A percentile compares a stretch with the other conserved stretches of the same genome.
These are phyloP conservation scores for Leccinum rimulosum DNA, from an alignment of 768 basidiomycete species.

Conservation along the genomic window DNA sequence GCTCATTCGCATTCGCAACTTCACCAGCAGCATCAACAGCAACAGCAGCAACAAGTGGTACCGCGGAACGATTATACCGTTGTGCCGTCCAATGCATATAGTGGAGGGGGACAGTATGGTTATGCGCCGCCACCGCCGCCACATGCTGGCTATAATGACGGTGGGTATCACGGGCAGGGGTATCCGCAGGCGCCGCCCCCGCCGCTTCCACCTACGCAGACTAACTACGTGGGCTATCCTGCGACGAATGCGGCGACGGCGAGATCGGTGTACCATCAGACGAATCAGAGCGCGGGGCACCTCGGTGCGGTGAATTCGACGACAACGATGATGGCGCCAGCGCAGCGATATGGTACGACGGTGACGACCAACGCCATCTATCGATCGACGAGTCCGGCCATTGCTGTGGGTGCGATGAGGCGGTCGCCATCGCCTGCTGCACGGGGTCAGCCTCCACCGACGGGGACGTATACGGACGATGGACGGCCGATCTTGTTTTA, in stretches of 20 bases:
- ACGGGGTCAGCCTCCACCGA: slow-evolving; percentile 44
- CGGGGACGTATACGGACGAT: slow-evolving; percentile 77
- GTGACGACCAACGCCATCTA: slow-evolving; percentile 28
- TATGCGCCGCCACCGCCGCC: slow-evolving; percentile 21
- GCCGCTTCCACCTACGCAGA: not conserved
- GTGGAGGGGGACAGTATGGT: slow-evolving; percentile 8
- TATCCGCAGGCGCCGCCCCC: slow-evolving; percentile 19
- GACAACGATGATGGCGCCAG: slow-evolving; percentile 6
- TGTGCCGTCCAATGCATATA: slow-evolving; percentile 15
- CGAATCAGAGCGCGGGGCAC: slow-evolving; percentile 22
- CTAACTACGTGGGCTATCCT: not conserved
- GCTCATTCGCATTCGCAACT: slow-evolving; percentile 29
- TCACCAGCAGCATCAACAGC: slow-evolving; percentile 25
- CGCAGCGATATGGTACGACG: slow-evolving; percentile 26
- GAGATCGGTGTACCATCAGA: slow-evolving; percentile 1
- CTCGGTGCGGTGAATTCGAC: not conserved
- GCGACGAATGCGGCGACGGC: not conserved
- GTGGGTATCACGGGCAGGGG: slow-evolving; percentile 12
- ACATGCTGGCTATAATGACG: slow-evolving; percentile 18
- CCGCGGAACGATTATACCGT: slow-evolving; percentile 21
- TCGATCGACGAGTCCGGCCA: slow-evolving; percentile 41
- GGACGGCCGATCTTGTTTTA: slow-evolving; percentile 85
- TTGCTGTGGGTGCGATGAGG: slow-evolving; percentile 12
- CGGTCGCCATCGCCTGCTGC: slow-evolving; percentile 52
- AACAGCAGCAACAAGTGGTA: slow-evolving; percentile 13